Evolutionary conservation across 2,329 filamentous ascomycete species (phyloP).

Genomic region (Metarhizium guizhouense): DNA sequence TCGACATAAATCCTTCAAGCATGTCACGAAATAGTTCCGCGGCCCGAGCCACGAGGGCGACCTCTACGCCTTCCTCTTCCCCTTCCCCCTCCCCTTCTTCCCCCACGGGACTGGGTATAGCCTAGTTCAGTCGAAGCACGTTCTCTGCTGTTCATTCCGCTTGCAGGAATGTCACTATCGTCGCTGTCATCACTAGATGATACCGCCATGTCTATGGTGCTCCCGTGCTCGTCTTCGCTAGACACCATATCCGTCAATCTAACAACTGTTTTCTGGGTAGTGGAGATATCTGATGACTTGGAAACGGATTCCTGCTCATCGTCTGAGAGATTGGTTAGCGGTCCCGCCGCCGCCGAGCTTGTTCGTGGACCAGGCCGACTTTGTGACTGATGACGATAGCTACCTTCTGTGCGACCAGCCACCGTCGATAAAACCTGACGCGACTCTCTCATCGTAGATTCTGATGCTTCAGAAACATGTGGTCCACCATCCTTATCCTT

Average conservation of each 20-base stretch:
- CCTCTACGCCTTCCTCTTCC: conserved; percentile 9
- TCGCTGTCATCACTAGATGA: conserved; percentile 10
- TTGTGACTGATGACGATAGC: not conserved
- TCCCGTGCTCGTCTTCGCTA: conserved; percentile 3
- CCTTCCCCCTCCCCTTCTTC: conserved; percentile 8
- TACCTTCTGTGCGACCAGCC: not conserved
- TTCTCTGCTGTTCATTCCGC: not conserved
- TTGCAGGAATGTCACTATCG: conserved; percentile 13
- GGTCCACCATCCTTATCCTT: not conserved
- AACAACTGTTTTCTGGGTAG: conserved; percentile 6
- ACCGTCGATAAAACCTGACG: not conserved
- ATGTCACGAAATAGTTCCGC: not conserved
- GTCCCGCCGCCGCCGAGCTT: not conserved
- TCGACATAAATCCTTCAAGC: not conserved
- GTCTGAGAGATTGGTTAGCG: not conserved
- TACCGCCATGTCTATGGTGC: not conserved
- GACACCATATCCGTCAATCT: conserved; percentile 8
- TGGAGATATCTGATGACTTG: not conserved
- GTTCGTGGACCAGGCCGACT: not conserved
- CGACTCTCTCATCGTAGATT: not conserved
- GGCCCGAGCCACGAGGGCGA: conserved; percentile 8
- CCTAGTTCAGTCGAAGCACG: not conserved
- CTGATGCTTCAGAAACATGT: not conserved
- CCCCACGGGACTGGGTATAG: not conserved
- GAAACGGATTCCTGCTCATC: not conserved